Conservation (phyloP, 345 rosid genomes). For the Capsella bursapastoris region DNA sequence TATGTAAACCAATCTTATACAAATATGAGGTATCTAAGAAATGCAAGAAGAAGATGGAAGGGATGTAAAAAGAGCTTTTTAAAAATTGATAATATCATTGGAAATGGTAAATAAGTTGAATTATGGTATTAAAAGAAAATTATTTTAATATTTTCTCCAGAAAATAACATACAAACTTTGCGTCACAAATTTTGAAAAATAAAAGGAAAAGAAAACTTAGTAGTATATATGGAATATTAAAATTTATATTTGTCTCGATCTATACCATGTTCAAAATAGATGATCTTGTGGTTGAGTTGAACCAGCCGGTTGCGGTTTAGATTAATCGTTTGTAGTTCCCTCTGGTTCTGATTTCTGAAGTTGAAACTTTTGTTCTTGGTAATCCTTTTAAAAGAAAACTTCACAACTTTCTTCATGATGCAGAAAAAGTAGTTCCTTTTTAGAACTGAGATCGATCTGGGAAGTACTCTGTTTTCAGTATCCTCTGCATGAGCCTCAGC, state of each 20-base stretch:
- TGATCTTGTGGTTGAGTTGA: background rate
- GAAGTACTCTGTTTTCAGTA: slow-evolving; percentile 17
- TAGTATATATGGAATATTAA: too few species aligned
- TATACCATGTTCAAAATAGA: too few species aligned
- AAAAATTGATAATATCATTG: background rate
- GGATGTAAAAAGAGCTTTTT: background rate
- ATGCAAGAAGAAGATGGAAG: background rate
- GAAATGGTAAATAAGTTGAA: background rate
- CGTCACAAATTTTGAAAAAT: too few species aligned
- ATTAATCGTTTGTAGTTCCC: background rate
- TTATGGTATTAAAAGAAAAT: background rate
- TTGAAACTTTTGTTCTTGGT: background rate
- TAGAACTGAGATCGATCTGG: slow-evolving; percentile 5
- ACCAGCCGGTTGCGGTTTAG: slow-evolving; percentile 6
- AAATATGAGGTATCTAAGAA: background rate
- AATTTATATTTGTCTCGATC: too few species aligned
- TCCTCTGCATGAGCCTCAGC: slow-evolving; percentile 51
- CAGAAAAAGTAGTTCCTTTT: background rate
- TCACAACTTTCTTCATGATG: background rate
- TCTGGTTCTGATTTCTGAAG: background rate
- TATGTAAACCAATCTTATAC: slow-evolving; percentile 3
- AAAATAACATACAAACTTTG: too few species aligned
- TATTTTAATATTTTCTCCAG: too few species aligned
- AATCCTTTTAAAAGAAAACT: background rate
- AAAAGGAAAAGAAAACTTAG: too few species aligned